Evolutionary conservation across 108 stramenopile genomes (phyloP).

Genomic region (Conticribra guillardii): DNA sequence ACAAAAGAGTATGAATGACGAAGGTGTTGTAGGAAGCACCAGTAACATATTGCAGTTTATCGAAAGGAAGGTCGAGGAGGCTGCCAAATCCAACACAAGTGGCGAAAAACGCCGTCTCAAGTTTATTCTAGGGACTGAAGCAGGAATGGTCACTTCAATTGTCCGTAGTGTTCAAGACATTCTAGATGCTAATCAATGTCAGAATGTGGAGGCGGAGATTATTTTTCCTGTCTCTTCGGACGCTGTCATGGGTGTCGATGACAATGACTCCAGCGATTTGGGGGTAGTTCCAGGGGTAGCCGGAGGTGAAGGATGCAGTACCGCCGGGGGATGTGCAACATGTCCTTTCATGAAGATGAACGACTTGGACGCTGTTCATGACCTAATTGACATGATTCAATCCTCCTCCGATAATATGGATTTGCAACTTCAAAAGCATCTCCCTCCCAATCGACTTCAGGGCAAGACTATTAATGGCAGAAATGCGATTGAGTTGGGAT

Average conservation of each 20-base stretch:
- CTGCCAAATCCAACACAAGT: slow-evolving; percentile 20
- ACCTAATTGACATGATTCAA: slow-evolving; percentile 73
- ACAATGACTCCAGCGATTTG: slow-evolving; percentile 25
- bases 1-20: slow-evolving; percentile 70
- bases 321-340: slow-evolving; percentile 96
- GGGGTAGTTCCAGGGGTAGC: slow-evolving; percentile 88
- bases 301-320: slow-evolving; percentile 94
- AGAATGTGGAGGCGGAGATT: slow-evolving; percentile 82
- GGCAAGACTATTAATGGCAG: slow-evolving; percentile 78
- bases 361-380: slow-evolving; percentile 87
- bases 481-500: slow-evolving; percentile 83
- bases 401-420: slow-evolving; percentile 8
- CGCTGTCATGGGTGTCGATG: slow-evolving; percentile 79
- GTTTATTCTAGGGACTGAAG: slow-evolving; percentile 93
- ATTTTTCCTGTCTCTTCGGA: slow-evolving; percentile 95
- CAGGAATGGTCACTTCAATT: slow-evolving; percentile 95
- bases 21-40: slow-evolving; percentile 92
- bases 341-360: slow-evolving; percentile 99
- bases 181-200: slow-evolving; percentile 48
- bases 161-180: slow-evolving; percentile 89
- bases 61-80: slow-evolving; percentile 80
- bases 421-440: slow-evolving; percentile 34
- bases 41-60: slow-evolving; percentile 94
- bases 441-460: slow-evolving; percentile 75
- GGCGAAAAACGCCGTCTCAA: slow-evolving; percentile 48